Conservation (phyloP, 225 moss, liverwort and hornwort genomes). For the Bryum argenteum region DNA sequence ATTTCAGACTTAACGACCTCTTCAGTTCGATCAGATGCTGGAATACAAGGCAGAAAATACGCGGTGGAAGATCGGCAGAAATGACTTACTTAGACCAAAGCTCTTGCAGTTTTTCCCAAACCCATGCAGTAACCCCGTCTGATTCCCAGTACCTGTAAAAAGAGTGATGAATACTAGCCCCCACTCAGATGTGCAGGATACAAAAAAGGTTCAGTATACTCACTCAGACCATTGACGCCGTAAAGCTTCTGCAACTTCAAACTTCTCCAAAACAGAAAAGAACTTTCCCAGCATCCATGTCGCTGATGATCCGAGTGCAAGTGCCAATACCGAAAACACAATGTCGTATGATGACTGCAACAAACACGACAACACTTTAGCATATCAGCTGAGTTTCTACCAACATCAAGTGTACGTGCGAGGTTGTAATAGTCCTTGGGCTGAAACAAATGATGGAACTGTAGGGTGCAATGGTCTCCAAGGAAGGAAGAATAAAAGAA, state of each 20-base stretch:
- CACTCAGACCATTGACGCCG: conserved; percentile 50
- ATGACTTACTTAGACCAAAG: conserved; percentile 53
- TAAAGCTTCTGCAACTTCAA: conserved; percentile 44
- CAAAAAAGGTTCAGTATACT: conserved; percentile 29
- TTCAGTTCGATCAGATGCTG: conserved; percentile 15
- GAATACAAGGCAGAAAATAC: background rate
- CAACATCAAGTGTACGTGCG: conserved; percentile 17
- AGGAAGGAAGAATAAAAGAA: no score
- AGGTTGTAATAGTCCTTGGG: background rate
- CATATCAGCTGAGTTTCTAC: conserved; percentile 25
- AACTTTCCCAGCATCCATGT: conserved; percentile 51
- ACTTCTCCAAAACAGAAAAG: conserved; percentile 39
- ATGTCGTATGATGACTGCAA: conserved; percentile 65
- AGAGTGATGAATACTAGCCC: conserved; percentile 15
- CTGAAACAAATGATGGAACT: background rate
- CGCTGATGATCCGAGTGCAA: conserved; percentile 44
- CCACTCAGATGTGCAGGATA: conserved; percentile 16
- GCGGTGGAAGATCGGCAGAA: conserved; percentile 14
- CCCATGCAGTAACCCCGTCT: conserved; percentile 54
- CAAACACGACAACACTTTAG: conserved; percentile 17
- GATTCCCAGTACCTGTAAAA: conserved; percentile 51
- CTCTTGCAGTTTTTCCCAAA: conserved; percentile 34
- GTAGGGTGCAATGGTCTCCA: conserved; percentile 1
- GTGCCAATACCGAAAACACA: conserved; percentile 46
- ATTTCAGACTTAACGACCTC: conserved; percentile 19